A percentile compares a stretch with the other conserved stretches of the same genome.
Evolutionary conservation across 257 asterid species (phyloP).

Genomic region (Solanum bulbocastanum): DNA sequence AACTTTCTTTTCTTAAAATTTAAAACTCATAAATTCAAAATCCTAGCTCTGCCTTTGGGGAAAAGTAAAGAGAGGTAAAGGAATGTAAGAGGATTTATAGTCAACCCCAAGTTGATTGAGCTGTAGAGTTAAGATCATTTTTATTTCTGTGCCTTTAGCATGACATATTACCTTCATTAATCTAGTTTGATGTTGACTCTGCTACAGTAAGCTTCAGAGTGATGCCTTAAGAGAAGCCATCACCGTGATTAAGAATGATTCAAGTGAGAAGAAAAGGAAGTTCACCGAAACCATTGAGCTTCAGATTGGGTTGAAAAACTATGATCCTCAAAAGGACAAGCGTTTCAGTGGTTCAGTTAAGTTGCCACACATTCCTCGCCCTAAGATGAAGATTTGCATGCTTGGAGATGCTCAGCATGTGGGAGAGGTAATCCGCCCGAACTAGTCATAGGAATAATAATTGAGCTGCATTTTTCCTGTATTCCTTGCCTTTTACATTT

Average conservation of each 20-base stretch:
- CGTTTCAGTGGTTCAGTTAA: slow-evolving; percentile 2
- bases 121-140: background rate
- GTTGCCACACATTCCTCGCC: slow-evolving; percentile 6
- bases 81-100: background rate
- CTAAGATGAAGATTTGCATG: background rate
- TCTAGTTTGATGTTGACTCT: background rate
- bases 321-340: slow-evolving; percentile 1
- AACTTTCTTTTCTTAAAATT: background rate
- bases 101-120: background rate
- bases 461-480: no score
- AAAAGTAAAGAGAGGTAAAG: background rate
- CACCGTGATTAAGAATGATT: background rate
- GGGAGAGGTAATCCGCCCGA: background rate
- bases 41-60: background rate
- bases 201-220: background rate
- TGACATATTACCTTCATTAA: background rate
- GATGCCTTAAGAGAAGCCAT: background rate
- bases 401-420: slow-evolving; percentile 1
- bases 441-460: background rate
- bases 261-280: background rate
- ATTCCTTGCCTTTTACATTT: background rate
- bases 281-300: slow-evolving; percentile 2
- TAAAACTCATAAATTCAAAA: background rate
- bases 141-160: background rate
- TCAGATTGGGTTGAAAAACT: background rate